These are phyloP conservation scores for Ramalina peruviana DNA, from an alignment of 495 filamentous ascomycete species.

Conservation along the genomic window DNA sequence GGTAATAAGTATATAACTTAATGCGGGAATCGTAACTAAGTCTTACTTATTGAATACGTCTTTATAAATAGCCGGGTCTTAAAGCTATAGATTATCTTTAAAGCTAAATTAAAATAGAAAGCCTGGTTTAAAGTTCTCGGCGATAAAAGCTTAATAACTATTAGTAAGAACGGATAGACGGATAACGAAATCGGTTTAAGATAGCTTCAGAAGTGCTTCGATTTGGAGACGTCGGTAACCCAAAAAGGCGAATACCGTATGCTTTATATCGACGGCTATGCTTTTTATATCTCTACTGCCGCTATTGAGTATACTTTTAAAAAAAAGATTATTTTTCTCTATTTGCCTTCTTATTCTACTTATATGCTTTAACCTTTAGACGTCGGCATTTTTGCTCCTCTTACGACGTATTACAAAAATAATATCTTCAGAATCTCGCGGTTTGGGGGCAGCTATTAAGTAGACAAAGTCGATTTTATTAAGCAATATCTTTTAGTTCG, in stretches of 20 bases:
- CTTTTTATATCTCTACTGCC: not conserved
- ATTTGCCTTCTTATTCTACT: not conserved
- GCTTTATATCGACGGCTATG: conserved; percentile 18
- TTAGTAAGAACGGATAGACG: conserved; percentile 14
- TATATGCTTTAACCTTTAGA: not conserved
- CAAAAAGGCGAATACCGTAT: conserved; percentile 12
- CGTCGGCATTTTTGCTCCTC: not conserved
- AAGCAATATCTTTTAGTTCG: no score
- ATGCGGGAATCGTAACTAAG: not conserved
- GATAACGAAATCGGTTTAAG: conserved; percentile 13
- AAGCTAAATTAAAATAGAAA: not conserved
- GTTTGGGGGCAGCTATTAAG: not conserved
- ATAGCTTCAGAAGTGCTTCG: conserved; percentile 16
- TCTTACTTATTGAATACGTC: not conserved
- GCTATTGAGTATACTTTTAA: not conserved
- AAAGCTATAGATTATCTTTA: not conserved
- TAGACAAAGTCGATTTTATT: no score
- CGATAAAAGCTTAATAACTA: not conserved
- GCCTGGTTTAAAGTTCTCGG: not conserved
- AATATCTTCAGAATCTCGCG: not conserved
- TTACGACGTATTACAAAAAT: no score
- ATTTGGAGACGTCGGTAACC: conserved; percentile 4
- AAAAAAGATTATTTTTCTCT: not conserved
- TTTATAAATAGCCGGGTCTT: not conserved
- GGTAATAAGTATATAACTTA: not conserved